Conservation (phyloP, 2,329 filamentous ascomycete species). For the Arthrobotrys megalospora region DNA sequence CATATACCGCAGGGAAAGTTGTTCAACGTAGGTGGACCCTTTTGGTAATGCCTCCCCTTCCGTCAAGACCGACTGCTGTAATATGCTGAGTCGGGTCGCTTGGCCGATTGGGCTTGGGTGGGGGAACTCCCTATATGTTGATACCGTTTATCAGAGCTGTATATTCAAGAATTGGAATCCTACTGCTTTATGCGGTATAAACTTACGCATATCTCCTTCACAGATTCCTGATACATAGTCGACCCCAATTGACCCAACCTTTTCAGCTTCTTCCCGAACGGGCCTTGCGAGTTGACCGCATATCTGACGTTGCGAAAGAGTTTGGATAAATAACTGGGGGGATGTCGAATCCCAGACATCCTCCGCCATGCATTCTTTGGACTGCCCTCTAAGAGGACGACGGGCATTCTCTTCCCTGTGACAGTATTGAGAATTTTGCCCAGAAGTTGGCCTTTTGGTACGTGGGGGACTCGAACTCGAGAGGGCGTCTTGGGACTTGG, state of each 20-base stretch:
- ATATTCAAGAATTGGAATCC: constrained; percentile 47
- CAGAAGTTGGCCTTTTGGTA: constrained; percentile 40
- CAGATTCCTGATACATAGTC: constrained; percentile 45
- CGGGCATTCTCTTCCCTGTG: constrained; percentile 37
- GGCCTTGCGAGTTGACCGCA: constrained; percentile 35
- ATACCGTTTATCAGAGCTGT: constrained; percentile 40
- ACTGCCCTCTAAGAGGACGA: constrained; percentile 36
- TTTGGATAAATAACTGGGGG: constrained; percentile 43
- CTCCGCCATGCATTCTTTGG: constrained; percentile 39
- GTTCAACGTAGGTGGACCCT: neutral
- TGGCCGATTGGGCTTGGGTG: constrained; percentile 39
- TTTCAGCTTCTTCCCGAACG: constrained; percentile 47
- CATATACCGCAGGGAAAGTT: constrained; percentile 10
- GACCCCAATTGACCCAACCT: constrained; percentile 42
- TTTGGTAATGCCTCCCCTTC: neutral
- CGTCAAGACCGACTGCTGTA: constrained; percentile 41
- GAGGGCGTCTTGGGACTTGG: constrained; percentile 46
- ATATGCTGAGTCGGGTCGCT: constrained; percentile 36
- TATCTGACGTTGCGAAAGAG: constrained; percentile 30
- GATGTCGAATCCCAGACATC: constrained; percentile 42
- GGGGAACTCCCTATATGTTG: constrained; percentile 46
- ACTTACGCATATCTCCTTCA: constrained; percentile 35
- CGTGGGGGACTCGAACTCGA: constrained; percentile 32
- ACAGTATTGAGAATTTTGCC: constrained; percentile 45
- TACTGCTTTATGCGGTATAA: constrained; percentile 39